Evolutionary conservation across 176 grass and related monocot species (phyloP).

Genomic region (Paspalum vaginatum): DNA sequence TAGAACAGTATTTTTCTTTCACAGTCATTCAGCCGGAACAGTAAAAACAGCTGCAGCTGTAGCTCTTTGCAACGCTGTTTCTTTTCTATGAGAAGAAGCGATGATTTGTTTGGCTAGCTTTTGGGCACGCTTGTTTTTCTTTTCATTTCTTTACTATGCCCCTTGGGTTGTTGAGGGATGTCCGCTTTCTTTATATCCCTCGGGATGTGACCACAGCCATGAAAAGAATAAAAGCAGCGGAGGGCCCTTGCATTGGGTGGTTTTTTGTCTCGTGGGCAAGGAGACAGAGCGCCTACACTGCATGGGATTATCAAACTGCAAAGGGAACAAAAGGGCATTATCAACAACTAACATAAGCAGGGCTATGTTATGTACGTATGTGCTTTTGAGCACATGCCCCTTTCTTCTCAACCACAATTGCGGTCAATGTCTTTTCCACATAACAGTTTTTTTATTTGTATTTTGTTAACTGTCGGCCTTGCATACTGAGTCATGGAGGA

Average conservation of each 20-base stretch:
- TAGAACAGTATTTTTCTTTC: too few species aligned
- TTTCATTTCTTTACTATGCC: not conserved
- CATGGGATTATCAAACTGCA: slow-evolving; percentile 25
- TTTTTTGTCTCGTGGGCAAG: slow-evolving; percentile 34
- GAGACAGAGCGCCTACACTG: slow-evolving; percentile 18
- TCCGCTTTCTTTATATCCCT: not conserved
- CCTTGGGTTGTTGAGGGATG: not conserved
- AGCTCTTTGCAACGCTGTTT: not conserved
- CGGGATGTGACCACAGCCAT: slow-evolving; percentile 22
- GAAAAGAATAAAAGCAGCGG: slow-evolving; percentile 16
- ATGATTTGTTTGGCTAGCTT: not conserved
- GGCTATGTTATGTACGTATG: not conserved
- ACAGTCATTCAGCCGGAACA: too few species aligned
- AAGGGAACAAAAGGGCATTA: slow-evolving; percentile 2
- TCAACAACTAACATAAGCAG: not conserved
- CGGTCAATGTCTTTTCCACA: not conserved
- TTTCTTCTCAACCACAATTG: not conserved
- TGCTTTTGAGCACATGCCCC: not conserved
- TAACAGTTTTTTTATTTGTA: not conserved
- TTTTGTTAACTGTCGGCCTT: not conserved
- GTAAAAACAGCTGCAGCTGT: too few species aligned
- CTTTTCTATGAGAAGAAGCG: not conserved
- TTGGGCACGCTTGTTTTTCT: not conserved
- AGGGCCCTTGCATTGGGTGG: not conserved
- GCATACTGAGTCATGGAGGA: not conserved